These are phyloP conservation scores for Hanseniaspora sp. DNA, from an alignment of 1,139 yeast genomes.

Conservation along the genomic window DNA sequence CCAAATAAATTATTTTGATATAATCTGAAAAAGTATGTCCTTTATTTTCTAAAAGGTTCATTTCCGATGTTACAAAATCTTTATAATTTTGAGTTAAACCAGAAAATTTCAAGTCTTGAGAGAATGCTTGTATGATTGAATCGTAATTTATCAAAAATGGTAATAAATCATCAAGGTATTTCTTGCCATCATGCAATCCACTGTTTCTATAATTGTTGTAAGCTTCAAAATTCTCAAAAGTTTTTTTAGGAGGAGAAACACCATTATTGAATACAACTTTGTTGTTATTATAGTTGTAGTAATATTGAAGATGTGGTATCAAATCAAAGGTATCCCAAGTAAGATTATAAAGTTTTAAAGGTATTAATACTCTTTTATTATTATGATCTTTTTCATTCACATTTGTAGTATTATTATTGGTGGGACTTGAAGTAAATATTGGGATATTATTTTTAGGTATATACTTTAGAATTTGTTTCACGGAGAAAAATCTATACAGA, in stretches of 20 bases:
- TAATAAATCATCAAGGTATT: not conserved
- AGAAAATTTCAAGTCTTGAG: constrained; percentile 5
- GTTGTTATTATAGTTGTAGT: constrained; percentile 25
- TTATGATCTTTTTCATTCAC: constrained; percentile 18
- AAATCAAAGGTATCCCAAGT: constrained; percentile 37
- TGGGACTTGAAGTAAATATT: constrained; percentile 30
- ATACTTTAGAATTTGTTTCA: constrained; percentile 51
- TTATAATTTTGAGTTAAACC: not conserved
- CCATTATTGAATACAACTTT: constrained; percentile 28
- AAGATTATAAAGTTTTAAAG: constrained; percentile 27
- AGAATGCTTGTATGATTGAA: constrained; percentile 8
- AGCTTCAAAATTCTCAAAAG: constrained; percentile 2
- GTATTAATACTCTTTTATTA: not conserved
- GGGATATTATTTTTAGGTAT: constrained; percentile 73
- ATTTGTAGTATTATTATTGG: constrained; percentile 47
- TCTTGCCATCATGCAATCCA: not conserved
- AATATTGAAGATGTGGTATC: constrained; percentile 22
- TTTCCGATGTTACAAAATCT: not conserved
- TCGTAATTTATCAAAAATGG: constrained; percentile 6
- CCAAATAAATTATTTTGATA: constrained; percentile 11
- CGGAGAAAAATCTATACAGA: constrained; percentile 45
- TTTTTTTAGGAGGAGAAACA: constrained; percentile 24
- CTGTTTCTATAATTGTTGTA: not conserved
- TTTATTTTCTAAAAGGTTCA: not conserved
- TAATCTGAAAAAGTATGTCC: not conserved